Conservation (phyloP, 2,329 filamentous ascomycete species). For the Scedosporium boydii region DNA sequence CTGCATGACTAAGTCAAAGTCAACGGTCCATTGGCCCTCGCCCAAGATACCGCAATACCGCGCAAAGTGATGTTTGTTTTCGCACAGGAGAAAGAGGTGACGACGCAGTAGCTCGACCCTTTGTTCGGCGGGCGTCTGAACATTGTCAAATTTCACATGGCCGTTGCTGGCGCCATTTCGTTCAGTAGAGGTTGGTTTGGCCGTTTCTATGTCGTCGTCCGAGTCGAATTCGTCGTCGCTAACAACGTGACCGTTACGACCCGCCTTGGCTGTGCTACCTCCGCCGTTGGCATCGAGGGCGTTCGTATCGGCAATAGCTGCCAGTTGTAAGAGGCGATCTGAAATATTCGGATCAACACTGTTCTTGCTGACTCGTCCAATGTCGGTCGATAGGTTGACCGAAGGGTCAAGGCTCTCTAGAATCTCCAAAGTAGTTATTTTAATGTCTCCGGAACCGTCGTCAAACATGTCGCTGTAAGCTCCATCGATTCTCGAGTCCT, state of each 20-base stretch:
- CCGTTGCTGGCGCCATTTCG: constrained; percentile 18
- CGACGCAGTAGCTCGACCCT: constrained; percentile 43
- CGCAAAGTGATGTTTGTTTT: constrained; percentile 60
- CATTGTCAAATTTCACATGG: constrained; percentile 45
- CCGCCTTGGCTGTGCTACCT: background rate
- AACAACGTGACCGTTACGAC: background rate
- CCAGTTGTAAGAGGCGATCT: constrained; percentile 32
- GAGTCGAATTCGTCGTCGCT: constrained; percentile 23
- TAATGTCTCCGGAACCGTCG: constrained; percentile 14
- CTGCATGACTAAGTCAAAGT: constrained; percentile 65
- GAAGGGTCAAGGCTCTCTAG: constrained; percentile 41
- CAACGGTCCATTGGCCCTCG: constrained; percentile 70
- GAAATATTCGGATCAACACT: constrained; percentile 29
- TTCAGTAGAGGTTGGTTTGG: constrained; percentile 8
- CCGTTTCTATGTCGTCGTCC: constrained; percentile 13
- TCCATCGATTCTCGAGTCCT: constrained; percentile 41
- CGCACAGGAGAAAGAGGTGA: constrained; percentile 63
- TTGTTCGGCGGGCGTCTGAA: constrained; percentile 27
- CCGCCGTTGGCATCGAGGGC: constrained; percentile 22
- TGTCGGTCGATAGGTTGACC: constrained; percentile 44
- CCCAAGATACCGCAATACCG: constrained; percentile 54
- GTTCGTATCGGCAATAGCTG: constrained; percentile 2
- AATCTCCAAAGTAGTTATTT: constrained; percentile 25
- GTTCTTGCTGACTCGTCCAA: constrained; percentile 43
- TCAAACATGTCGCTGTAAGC: constrained; percentile 17